Conservation (phyloP, 2,329 filamentous ascomycete species). For the Gyromitra esculenta region DNA sequence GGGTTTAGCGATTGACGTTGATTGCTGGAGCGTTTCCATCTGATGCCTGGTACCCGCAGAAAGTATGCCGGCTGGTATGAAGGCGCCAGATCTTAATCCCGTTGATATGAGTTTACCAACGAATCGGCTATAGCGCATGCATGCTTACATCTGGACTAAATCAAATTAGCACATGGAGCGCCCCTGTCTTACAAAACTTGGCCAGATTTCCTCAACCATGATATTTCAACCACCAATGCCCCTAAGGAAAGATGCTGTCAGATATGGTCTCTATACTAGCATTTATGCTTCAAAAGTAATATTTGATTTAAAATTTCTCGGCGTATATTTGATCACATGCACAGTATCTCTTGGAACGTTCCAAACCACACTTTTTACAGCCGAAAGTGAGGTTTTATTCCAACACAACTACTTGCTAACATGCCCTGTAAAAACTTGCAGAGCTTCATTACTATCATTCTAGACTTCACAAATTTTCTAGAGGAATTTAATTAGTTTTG, state of each 20-base stretch:
- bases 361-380: neutral
- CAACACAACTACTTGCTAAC: neutral
- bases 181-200: neutral
- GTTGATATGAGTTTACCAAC: no score
- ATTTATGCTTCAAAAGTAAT: no score
- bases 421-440: neutral
- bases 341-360: neutral
- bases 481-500: neutral
- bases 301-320: neutral
- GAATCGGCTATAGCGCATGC: no score
- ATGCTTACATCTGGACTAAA: no score
- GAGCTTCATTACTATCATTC: neutral
- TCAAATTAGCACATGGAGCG: no score
- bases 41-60: no score
- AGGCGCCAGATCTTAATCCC: no score
- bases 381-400: neutral
- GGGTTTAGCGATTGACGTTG: neutral
- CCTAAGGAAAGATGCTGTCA: no score
- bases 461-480: neutral
- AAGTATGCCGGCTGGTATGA: no score
- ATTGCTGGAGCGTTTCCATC: neutral
- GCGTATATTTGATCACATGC: neutral
- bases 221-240: no score
- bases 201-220: no score
- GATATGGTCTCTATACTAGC: no score